Conservation (phyloP, 176 grass and related monocot genomes). For the Raddia guianensis region DNA sequence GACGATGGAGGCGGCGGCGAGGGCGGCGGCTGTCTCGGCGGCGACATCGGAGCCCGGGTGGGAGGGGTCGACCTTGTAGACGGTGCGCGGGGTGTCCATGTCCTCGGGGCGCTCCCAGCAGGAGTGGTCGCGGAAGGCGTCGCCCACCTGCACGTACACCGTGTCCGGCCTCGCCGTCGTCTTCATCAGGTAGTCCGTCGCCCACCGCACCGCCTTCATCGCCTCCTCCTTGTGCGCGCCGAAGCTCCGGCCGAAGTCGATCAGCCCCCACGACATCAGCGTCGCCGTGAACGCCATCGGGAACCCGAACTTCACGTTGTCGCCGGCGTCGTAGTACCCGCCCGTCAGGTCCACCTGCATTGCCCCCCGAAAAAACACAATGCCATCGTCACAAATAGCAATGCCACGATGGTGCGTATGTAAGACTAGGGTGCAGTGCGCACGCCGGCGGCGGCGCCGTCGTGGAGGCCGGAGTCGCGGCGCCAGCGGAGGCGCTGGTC, state of each 20-base stretch:
- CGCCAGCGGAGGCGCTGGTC: conserved; percentile 82
- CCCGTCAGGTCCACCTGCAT: conserved; percentile 75
- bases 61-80: conserved; percentile 74
- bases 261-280: conserved; percentile 89
- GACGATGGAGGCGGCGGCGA: conserved; percentile 86
- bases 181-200: conserved; percentile 87
- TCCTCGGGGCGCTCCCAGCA: conserved; percentile 98
- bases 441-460: conserved; percentile 72
- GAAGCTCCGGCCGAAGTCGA: conserved; percentile 81
- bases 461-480: conserved; percentile 69
- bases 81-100: conserved; percentile 93
- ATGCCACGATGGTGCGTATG: conserved; percentile 4
- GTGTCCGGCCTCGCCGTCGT: conserved; percentile 61
- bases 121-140: conserved; percentile 71
- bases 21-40: conserved; percentile 83
- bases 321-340: conserved; percentile 95
- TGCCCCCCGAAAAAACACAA: conserved; percentile 45
- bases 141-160: conserved; percentile 88
- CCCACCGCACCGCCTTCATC: conserved; percentile 64
- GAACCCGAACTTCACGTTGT: conserved; percentile 98
- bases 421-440: background rate
- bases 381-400: conserved; percentile 25
- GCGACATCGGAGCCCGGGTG: conserved; percentile 93
- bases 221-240: conserved; percentile 71
- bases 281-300: conserved; percentile 97